Percentiles rank a stretch among this genome's conserved stretches.
Conservation (phyloP, 164 flowering plant species). For the Macadamia tetraphylla region DNA sequence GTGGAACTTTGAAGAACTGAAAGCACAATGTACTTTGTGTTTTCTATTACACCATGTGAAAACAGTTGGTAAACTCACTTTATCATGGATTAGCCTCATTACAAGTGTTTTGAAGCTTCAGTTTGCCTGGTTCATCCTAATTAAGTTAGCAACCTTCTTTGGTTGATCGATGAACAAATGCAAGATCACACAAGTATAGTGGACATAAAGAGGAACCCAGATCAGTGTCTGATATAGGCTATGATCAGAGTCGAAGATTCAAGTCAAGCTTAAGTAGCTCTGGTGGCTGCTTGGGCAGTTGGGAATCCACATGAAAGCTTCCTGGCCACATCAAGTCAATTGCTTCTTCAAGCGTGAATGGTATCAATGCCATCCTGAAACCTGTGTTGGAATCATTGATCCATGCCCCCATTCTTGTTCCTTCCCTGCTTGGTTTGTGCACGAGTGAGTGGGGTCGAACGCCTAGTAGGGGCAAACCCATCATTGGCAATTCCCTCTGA, state of each 20-base stretch:
- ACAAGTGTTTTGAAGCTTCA: not conserved
- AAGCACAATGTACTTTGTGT: no score
- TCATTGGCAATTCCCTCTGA: conserved; percentile 21
- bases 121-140: not conserved
- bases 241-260: conserved; percentile 21
- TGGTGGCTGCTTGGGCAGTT: conserved; percentile 18
- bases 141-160: not conserved
- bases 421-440: conserved; percentile 23
- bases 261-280: conserved; percentile 32
- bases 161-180: not conserved
- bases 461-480: conserved; percentile 16
- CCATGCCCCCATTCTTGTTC: conserved; percentile 13
- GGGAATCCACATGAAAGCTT: conserved; percentile 25
- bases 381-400: conserved; percentile 15
- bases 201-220: not conserved
- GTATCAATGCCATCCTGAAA: conserved; percentile 17
- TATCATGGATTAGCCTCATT: not conserved
- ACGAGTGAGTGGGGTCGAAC: conserved; percentile 29
- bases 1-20: no score
- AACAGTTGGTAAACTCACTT: not conserved
- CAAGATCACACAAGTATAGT: not conserved
- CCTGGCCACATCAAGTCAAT: conserved; percentile 43
- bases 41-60: no score
- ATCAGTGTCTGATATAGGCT: not conserved
- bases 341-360: conserved; percentile 17